Percentiles rank a stretch among this genome's conserved stretches.
Conservation (phyloP, 768 basidiomycete genomes). For the Mrakia gelida region DNA sequence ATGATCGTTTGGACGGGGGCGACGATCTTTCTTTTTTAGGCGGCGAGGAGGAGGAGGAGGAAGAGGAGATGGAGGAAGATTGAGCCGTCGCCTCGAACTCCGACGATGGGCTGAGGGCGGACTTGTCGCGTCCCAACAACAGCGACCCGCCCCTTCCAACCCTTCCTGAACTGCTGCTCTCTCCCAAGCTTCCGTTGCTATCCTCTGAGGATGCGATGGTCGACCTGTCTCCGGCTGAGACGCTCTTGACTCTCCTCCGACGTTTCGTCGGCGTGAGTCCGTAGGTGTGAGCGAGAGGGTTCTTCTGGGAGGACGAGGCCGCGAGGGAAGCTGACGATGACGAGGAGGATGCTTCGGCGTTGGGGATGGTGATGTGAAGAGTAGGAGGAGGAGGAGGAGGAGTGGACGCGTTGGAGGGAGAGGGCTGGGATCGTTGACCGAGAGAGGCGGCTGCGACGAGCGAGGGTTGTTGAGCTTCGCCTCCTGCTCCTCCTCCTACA, state of each 20-base stretch:
- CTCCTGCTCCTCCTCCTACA: background rate
- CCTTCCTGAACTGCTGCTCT: background rate
- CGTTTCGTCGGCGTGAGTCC: background rate
- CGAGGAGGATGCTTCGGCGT: background rate
- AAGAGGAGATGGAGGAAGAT: background rate
- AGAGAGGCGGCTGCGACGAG: background rate
- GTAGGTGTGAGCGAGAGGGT: background rate
- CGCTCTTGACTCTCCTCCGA: conserved; percentile 4
- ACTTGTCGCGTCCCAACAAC: background rate
- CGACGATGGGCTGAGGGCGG: background rate
- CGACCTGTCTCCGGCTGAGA: background rate
- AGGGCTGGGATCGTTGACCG: background rate
- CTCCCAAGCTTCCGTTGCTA: background rate
- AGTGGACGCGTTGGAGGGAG: background rate
- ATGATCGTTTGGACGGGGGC: background rate
- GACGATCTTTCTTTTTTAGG: background rate
- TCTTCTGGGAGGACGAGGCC: background rate
- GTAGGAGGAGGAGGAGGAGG: background rate
- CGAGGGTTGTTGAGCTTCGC: background rate
- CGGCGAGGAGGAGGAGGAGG: background rate
- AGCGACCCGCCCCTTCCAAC: background rate
- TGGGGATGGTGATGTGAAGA: background rate
- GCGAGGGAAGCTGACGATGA: background rate
- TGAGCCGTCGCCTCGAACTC: background rate
- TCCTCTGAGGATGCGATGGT: background rate